Base-by-base conservation (phyloP, 2,329 filamentous ascomycete genomes). In the Diaporthe vexans region DNA sequence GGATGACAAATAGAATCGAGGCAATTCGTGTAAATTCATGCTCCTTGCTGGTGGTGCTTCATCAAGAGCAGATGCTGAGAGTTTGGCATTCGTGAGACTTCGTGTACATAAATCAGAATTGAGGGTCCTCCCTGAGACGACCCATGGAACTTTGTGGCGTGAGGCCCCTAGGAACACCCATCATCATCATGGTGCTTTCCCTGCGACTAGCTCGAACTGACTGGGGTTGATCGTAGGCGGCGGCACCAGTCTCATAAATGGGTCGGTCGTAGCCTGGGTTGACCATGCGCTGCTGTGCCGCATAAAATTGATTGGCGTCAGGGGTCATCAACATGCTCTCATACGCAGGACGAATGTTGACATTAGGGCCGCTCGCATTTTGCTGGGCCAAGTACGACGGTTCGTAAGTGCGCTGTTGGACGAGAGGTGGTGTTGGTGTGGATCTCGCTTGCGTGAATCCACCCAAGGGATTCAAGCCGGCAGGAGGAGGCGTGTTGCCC, bases 161-260 rank as follows among this genome's bases (percentile, higher is more conserved):
- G 43, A 89, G 81, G 35, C 86, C 85, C 78, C 86, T 82, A 68
- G 83, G 80, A 77, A 87, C 84, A 26, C 84, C 84, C 74, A 88
- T 85, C 79, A 87, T 86, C 75, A 91, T 90, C 81, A 92, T 90
- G 59, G 86, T 84, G 78, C 91, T 93, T 81, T 93, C 91, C 67
- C 91, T 87, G 65, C 90, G 85, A 79, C 86, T 89, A 54, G 80
- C 79, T 78, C 84, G 88, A 75, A 78, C 78, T 43, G 77, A 76
- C 35, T 83, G 83, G 11, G 80, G 79, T 70, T 83, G 83, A 51
- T 85, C 82, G 65, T 85, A 83, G 13, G 73, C 73, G 13, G 76
- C 74, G 13, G 76, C 74, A 58, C 77, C 71, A 72, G 74, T 75
- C 52, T 84, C 82, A 35, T 83, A 83, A 11, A 81, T 76, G 6